Conservation (phyloP, 2,329 filamentous ascomycete species). For the Aspergillus sp. region DNA sequence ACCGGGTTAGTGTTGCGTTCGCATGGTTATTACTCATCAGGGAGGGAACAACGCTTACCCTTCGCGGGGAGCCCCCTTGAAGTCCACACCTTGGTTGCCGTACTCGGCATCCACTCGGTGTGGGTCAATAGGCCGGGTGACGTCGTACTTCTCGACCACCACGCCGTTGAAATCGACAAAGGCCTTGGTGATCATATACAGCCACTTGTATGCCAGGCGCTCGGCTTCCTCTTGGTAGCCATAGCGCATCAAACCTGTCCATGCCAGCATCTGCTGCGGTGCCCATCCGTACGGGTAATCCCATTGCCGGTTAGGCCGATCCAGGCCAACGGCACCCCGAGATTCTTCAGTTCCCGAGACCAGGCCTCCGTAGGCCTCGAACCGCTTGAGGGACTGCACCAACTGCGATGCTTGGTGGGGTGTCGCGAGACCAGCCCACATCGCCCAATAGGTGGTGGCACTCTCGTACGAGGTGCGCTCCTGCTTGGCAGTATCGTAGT, state of each 20-base stretch:
- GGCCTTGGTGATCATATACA: constrained; percentile 97
- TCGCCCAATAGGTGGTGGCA: constrained; percentile 93
- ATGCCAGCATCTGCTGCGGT: constrained; percentile 96
- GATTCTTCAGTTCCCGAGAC: constrained; percentile 88
- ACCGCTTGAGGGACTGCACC: constrained; percentile 81
- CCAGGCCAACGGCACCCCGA: constrained; percentile 74
- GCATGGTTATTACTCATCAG: not conserved
- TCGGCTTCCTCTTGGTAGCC: constrained; percentile 89
- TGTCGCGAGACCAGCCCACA: constrained; percentile 89
- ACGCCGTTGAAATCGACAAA: constrained; percentile 99
- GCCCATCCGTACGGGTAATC: constrained; percentile 99
- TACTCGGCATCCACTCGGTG: constrained; percentile 97
- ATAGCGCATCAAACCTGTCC: constrained; percentile 89
- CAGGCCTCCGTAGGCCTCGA: constrained; percentile 85
- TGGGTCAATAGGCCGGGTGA: constrained; percentile 84
- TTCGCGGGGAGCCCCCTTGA: constrained; percentile 94
- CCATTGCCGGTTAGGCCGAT: constrained; percentile 94
- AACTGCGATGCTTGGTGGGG: constrained; percentile 83
- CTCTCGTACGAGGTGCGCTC: constrained; percentile 83
- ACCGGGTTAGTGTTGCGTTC: constrained; percentile 7
- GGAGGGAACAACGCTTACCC: constrained; percentile 64
- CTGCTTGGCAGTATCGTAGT: constrained; percentile 86
- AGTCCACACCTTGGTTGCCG: constrained; percentile 92
- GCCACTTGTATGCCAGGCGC: constrained; percentile 89
- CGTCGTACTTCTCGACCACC: constrained; percentile 98